Evolutionary conservation across 1,284 basidiomycete species (phyloP).

Genomic region (Puccinia hordei): DNA sequence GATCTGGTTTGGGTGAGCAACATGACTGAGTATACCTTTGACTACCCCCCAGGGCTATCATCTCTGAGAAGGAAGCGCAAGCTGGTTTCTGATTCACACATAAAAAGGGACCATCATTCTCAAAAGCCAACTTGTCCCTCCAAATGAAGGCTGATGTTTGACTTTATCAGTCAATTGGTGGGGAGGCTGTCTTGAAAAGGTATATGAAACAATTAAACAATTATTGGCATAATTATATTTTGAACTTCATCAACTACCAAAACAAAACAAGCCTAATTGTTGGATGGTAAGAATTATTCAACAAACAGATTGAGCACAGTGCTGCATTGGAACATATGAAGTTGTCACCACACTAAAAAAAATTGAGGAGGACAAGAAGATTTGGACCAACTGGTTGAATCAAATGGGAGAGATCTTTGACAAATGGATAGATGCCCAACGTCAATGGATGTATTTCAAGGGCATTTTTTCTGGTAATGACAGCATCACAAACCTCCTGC

Average conservation of each 20-base stretch:
- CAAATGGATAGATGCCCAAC: slow-evolving; percentile 98
- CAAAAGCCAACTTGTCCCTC: too few species aligned
- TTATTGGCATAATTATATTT: too few species aligned
- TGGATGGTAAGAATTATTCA: slow-evolving; percentile 97
- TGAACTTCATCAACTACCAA: slow-evolving; percentile 97
- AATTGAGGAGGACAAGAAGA: slow-evolving; percentile 61
- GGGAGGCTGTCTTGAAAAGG: too few species aligned
- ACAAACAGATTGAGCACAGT: slow-evolving; percentile 91
- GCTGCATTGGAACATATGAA: slow-evolving; percentile 97
- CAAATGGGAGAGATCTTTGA: slow-evolving; percentile 94
- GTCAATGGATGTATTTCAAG: slow-evolving; percentile 99
- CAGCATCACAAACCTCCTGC: slow-evolving; percentile 96
- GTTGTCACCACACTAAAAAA: slow-evolving; percentile 90
- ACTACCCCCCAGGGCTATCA: too few species aligned
- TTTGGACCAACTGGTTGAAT: slow-evolving; percentile 72
- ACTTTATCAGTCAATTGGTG: too few species aligned
- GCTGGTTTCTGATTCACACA: too few species aligned
- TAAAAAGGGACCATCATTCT: too few species aligned
- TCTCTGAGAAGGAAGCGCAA: too few species aligned
- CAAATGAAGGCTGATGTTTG: too few species aligned
- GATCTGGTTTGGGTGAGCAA: too few species aligned
- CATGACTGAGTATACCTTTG: too few species aligned
- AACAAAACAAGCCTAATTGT: slow-evolving; percentile 95
- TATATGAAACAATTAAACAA: too few species aligned
- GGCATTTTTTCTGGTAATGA: slow-evolving; percentile 99